Percentiles rank a stretch among this genome's conserved stretches.
Evolutionary conservation across 495 filamentous ascomycete genomes (phyloP).

Genomic region (Penicillium daleae): DNA sequence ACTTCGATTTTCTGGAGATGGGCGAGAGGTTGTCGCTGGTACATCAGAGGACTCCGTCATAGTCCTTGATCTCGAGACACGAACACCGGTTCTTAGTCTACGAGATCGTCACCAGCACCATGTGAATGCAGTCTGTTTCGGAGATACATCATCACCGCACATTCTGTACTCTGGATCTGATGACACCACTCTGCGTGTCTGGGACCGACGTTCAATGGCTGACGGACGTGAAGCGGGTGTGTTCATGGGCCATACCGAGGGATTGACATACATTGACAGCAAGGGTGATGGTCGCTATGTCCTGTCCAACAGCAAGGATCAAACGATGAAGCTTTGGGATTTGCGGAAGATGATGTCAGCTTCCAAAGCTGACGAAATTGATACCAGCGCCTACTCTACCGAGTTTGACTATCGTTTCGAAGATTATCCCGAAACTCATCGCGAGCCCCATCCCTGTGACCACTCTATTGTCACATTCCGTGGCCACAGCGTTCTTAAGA

Average conservation of each 20-base stretch:
- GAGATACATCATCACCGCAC: slow-evolving; percentile 85
- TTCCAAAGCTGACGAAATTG: slow-evolving; percentile 59
- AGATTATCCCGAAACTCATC: slow-evolving; percentile 67
- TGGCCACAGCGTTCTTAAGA: slow-evolving; percentile 85
- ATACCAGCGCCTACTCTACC: slow-evolving; percentile 59
- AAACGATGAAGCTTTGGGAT: slow-evolving; percentile 98
- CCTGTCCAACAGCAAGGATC: slow-evolving; percentile 92
- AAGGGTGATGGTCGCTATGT: slow-evolving; percentile 97
- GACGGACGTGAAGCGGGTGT: slow-evolving; percentile 87
- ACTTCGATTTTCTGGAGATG: slow-evolving; percentile 90
- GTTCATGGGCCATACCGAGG: slow-evolving; percentile 93
- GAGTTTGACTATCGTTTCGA: slow-evolving; percentile 87
- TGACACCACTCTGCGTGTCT: slow-evolving; percentile 73
- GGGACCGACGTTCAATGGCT: slow-evolving; percentile 90
- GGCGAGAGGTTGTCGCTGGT: slow-evolving; percentile 87
- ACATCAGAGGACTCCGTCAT: slow-evolving; percentile 78
- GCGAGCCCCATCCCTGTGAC: slow-evolving; percentile 79
- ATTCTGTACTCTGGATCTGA: slow-evolving; percentile 97
- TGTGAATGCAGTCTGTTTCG: slow-evolving; percentile 97
- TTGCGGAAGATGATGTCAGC: slow-evolving; percentile 80
- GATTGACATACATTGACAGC: slow-evolving; percentile 92
- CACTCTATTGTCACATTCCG: slow-evolving; percentile 92
- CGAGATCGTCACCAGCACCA: slow-evolving; percentile 75
- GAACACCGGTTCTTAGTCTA: slow-evolving; percentile 72
- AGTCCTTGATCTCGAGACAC: slow-evolving; percentile 90